Base-by-base conservation (phyloP, 2,329 filamentous ascomycete genomes). In the Phyllosticta capitalensis region DNA sequence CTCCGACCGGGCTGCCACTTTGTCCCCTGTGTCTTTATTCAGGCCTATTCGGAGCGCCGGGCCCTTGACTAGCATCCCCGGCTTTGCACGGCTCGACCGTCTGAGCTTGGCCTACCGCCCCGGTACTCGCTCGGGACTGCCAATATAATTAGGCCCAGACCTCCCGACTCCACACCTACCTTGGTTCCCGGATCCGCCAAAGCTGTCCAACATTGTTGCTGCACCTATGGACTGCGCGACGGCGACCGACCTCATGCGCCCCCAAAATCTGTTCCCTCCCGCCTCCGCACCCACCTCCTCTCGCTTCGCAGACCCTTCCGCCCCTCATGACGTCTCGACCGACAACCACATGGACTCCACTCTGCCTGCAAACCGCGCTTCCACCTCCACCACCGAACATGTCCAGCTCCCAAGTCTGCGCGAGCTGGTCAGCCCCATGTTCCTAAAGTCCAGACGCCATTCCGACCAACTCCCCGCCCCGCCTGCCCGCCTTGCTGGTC, bases 331-430 rank as follows among this genome's bases (percentile, higher is more conserved):
- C 57, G 17, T 38, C 30, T 38, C 51, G n/a, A 28, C 56, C 38
- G 58, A 60, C 20, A 52, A 45, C 53, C 51, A 30, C 65, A 61
- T 63, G 63, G 64, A 67, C 21, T 55, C 52, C 6, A n/a, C n/a
- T n/a, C n/a, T n/a, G n/a, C 64, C 66, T 54, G 64, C 67, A 61
- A 66, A 58, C 62, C 58, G 63, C 63, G 61, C 64, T 62, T 51
- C 54, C 28, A 2, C 24, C 6, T 54, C 56, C 21, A 9, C 14
- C 14, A 30, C 17, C 56, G 56, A 58, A 22, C 48, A 38, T 38
- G 56, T 58, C 61, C 68, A 72, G 63, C 63, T 73, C 58, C 71
- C 71, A 26, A 72, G 71, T 56, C 66, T 73, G 45, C 70, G 71
- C 59, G 72, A 70, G 28, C 68, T 73, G 55, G 64, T 73, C 50